These are phyloP conservation scores for Brassica napus DNA, from an alignment of 345 rosid species.

Conservation along the genomic window DNA sequence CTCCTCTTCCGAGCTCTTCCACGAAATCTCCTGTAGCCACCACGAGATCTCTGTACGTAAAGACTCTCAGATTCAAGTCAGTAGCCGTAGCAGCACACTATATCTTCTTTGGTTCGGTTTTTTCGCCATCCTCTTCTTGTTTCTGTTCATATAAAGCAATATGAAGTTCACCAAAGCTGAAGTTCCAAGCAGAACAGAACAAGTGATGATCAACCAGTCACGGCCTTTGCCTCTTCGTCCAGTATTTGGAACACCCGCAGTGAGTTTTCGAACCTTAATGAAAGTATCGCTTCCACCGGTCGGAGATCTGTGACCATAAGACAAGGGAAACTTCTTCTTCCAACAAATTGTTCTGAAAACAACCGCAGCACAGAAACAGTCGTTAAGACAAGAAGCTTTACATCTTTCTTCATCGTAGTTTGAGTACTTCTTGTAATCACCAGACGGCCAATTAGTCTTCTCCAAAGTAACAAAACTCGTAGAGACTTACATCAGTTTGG, in stretches of 20 bases:
- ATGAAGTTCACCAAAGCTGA: conserved; percentile 15
- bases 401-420: conserved; percentile 46
- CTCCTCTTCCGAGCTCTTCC: conserved; percentile 49
- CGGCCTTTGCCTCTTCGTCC: not conserved
- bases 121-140: not conserved
- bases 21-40: conserved; percentile 41
- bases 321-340: conserved; percentile 58
- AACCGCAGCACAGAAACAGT: conserved; percentile 60
- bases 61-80: conserved; percentile 44
- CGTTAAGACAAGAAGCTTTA: conserved; percentile 49
- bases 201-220: conserved; percentile 14
- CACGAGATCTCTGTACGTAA: conserved; percentile 44
- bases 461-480: conserved; percentile 31
- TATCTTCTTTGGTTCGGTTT: not conserved
- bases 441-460: conserved; percentile 41
- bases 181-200: conserved; percentile 19
- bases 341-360: conserved; percentile 40
- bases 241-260: not conserved
- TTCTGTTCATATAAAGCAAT: not conserved
- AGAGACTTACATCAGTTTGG: conserved; percentile 29
- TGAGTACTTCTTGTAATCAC: conserved; percentile 44
- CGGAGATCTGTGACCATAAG: conserved; percentile 44
- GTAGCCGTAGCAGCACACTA: not conserved
- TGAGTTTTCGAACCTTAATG: conserved; percentile 37
- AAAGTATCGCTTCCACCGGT: conserved; percentile 38